Conservation (phyloP, 805 yeast genomes). For the Saccharomycopsis sp. region DNA sequence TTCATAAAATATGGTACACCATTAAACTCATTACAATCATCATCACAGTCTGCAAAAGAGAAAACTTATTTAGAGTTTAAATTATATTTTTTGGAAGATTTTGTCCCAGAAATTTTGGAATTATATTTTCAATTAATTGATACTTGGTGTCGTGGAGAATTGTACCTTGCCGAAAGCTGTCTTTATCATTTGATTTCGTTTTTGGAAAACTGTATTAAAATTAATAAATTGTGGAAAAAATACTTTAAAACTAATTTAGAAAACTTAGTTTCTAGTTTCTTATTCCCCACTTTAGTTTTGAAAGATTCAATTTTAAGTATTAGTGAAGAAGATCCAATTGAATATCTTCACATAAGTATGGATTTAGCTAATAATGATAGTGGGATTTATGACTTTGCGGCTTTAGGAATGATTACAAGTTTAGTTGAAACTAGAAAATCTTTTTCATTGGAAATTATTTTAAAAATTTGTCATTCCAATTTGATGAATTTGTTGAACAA, state of each 20-base stretch:
- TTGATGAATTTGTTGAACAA: slow-evolving; percentile 26
- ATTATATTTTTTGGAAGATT: slow-evolving; percentile 39
- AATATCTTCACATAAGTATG: slow-evolving; percentile 66
- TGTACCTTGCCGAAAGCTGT: slow-evolving; percentile 64
- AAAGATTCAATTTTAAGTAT: slow-evolving; percentile 55
- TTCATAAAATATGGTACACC: slow-evolving; percentile 60
- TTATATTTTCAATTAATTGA: slow-evolving; percentile 59
- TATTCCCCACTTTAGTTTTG: slow-evolving; percentile 69
- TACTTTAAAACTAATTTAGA: slow-evolving; percentile 55
- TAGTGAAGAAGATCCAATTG: slow-evolving; percentile 82
- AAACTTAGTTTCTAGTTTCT: slow-evolving; percentile 55
- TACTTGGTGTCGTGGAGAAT: slow-evolving; percentile 52
- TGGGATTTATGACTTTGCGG: slow-evolving; percentile 54
- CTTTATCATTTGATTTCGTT: slow-evolving; percentile 57
- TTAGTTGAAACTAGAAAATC: slow-evolving; percentile 60
- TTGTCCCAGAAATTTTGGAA: slow-evolving; percentile 64
- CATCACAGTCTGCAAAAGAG: slow-evolving; percentile 27
- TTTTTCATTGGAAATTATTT: slow-evolving; percentile 46
- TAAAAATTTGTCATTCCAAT: slow-evolving; percentile 47
- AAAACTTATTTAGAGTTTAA: slow-evolving; percentile 55
- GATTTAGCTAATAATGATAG: slow-evolving; percentile 54
- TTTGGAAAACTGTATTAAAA: slow-evolving; percentile 49
- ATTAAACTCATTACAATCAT: slow-evolving; percentile 4
- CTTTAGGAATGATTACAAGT: slow-evolving; percentile 60
- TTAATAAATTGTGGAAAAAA: slow-evolving; percentile 50